Evolutionary conservation across 768 basidiomycete species (phyloP).

Genomic region (Kwoniella sp.): DNA sequence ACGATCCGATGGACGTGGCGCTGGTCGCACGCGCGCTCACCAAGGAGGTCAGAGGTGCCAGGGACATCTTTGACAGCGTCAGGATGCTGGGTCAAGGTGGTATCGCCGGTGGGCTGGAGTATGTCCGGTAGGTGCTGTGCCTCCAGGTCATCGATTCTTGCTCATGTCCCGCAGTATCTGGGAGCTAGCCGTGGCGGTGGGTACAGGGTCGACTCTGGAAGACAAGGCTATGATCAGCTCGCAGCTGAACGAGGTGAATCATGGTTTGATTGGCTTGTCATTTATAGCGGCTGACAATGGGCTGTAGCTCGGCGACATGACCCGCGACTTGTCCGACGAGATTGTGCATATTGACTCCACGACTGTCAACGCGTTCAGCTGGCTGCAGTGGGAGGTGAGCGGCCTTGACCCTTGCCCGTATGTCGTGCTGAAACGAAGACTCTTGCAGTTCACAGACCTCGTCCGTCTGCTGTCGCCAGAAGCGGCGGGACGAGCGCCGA

Average conservation of each 20-base stretch:
- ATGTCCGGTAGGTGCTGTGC: constrained; percentile 30
- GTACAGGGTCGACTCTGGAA: constrained; percentile 28
- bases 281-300: neutral
- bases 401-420: neutral
- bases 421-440: neutral
- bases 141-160: neutral
- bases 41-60: constrained; percentile 29
- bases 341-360: constrained; percentile 32
- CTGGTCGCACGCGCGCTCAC: constrained; percentile 28
- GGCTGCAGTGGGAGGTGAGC: constrained; percentile 44
- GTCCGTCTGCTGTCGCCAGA: constrained; percentile 20
- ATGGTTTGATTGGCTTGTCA: too few relatives aligned
- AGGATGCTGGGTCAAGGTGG: constrained; percentile 29
- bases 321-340: constrained; percentile 39
- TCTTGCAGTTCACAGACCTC: constrained; percentile 26
- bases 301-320: constrained; percentile 37
- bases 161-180: constrained; percentile 25
- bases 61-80: constrained; percentile 38
- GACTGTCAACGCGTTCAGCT: constrained; percentile 38
- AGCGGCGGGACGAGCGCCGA: constrained; percentile 9
- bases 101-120: constrained; percentile 25
- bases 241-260: constrained; percentile 34
- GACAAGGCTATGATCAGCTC: constrained; percentile 26
- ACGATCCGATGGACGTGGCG: constrained; percentile 21
- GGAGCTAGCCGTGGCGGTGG: constrained; percentile 35